These are phyloP conservation scores for Didymella lethalis DNA, from an alignment of 2,329 filamentous ascomycete genomes.

Conservation along the genomic window DNA sequence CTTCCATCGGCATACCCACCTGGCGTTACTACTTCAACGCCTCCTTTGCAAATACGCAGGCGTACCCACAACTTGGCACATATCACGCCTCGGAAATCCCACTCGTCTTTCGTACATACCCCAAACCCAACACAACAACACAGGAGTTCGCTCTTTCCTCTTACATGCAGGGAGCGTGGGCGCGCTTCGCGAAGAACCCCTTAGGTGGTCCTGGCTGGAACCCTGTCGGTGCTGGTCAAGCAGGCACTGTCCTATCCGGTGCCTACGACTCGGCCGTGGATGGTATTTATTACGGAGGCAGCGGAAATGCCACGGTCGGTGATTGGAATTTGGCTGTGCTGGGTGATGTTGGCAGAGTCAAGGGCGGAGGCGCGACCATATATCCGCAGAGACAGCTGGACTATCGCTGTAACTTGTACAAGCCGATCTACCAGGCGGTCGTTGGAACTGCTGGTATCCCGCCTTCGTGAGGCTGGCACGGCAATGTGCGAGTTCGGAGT, in stretches of 20 bases:
- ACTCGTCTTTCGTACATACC: conserved; percentile 36
- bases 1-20: conserved; percentile 31
- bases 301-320: conserved; percentile 16
- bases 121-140: conserved; percentile 25
- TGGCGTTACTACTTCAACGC: conserved; percentile 46
- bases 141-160: conserved; percentile 30
- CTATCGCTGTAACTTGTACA: conserved; percentile 26
- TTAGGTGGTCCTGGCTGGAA: conserved; percentile 37
- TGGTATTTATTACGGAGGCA: conserved; percentile 15
- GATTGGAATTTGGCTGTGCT: conserved; percentile 31
- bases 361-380: conserved; percentile 28
- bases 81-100: conserved; percentile 39
- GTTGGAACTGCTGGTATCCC: conserved; percentile 27
- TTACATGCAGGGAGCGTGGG: conserved; percentile 38
- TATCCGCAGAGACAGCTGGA: conserved; percentile 28
- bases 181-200: conserved; percentile 41
- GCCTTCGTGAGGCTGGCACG: background rate
- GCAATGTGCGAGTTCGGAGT: conserved; percentile 9
- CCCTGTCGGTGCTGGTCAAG: conserved; percentile 26
- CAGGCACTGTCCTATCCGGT: conserved; percentile 24
- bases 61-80: conserved; percentile 23
- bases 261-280: conserved; percentile 21
- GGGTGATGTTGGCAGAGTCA: conserved; percentile 29
- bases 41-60: conserved; percentile 36
- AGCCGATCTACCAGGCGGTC: conserved; percentile 26